A percentile compares a stretch with the other conserved stretches of the same genome.
phyloP scores from a whole-genome alignment of 83 land plant genomes.

The Larix sibirica region DNA sequence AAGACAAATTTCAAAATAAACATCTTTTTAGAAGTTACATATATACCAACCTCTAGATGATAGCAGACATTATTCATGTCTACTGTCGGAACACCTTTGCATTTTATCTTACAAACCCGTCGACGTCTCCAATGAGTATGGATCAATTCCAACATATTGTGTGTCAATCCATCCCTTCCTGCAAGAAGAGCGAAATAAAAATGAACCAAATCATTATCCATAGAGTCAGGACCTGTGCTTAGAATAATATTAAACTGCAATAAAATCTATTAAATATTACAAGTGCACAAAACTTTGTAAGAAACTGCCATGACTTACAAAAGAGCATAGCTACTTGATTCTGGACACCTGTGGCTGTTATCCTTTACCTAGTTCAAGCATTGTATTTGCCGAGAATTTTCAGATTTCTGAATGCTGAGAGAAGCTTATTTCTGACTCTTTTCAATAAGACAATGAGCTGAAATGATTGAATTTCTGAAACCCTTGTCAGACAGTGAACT shows the following conservation, averaged over 20 bases:
- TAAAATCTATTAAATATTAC: not conserved
- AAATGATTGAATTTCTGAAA: not conserved
- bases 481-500: not conserved
- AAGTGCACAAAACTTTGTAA: not conserved
- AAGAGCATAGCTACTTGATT: not conserved
- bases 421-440: not conserved
- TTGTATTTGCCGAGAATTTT: not conserved
- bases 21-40: not conserved
- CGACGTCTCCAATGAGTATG: conserved; percentile 91
- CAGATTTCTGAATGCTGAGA: not conserved
- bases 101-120: conserved; percentile 73
- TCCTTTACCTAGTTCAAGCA: not conserved
- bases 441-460: not conserved
- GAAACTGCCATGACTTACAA: not conserved
- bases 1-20: not conserved
- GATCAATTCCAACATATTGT: conserved; percentile 93
- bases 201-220: not conserved
- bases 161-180: conserved; percentile 98
- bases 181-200: not conserved
- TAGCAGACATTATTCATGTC: conserved; percentile 92
- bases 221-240: not conserved
- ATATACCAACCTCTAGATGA: conserved; percentile 73
- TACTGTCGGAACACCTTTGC: conserved; percentile 95
- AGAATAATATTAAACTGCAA: not conserved
- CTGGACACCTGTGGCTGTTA: not conserved